Percentiles rank a stretch among this genome's conserved stretches.
Evolutionary conservation across 257 asterid species (phyloP).

Genomic region (Pogostemon cablin): DNA sequence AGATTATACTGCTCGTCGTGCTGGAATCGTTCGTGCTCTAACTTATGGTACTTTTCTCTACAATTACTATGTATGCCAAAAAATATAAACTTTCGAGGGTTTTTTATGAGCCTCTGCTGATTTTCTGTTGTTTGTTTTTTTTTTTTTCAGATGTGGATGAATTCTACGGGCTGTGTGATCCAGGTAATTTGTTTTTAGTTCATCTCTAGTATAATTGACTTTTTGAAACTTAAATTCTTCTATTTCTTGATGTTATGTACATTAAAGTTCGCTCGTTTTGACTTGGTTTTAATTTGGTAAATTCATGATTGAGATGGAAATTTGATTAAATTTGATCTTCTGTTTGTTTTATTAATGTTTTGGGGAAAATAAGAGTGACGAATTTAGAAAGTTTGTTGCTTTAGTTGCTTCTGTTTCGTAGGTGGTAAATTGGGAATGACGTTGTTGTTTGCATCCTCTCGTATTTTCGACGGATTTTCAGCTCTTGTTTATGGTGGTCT

Average conservation of each 20-base stretch:
- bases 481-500: background rate
- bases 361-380: conserved; percentile 6
- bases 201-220: conserved; percentile 22
- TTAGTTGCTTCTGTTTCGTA: background rate
- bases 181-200: conserved; percentile 62
- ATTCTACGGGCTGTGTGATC: conserved; percentile 89
- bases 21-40: conserved; percentile 73
- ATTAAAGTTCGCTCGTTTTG: conserved; percentile 23
- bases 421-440: conserved; percentile 13
- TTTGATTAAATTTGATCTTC: conserved; percentile 17
- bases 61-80: background rate
- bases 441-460: background rate
- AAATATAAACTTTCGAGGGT: background rate
- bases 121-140: background rate
- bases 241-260: background rate
- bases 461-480: conserved; percentile 10
- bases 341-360: background rate
- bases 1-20: conserved; percentile 74
- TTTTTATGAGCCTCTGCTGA: conserved; percentile 1
- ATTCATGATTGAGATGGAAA: conserved; percentile 11
- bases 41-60: conserved; percentile 51
- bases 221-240: conserved; percentile 20
- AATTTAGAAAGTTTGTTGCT: conserved; percentile 13
- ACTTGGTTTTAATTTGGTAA: conserved; percentile 19
- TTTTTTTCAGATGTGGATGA: conserved; percentile 80